phyloP scores from a whole-genome alignment of 805 yeast genomes.

The Candida maltosa region DNA sequence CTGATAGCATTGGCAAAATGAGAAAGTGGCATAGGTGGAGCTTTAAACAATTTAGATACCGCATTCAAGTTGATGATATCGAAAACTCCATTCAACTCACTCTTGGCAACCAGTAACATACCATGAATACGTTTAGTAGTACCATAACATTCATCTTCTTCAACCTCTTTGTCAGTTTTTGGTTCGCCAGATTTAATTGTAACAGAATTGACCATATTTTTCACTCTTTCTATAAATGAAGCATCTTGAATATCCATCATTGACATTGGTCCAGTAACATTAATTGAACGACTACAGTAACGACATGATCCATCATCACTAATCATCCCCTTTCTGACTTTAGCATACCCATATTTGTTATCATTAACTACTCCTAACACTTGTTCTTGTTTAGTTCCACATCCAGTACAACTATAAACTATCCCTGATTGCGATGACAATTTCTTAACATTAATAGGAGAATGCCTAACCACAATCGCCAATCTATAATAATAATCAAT shows the following conservation, averaged over 20 bases:
- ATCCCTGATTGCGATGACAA: constrained; percentile 74
- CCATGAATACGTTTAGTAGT: constrained; percentile 84
- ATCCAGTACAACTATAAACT: constrained; percentile 82
- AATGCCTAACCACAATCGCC: constrained; percentile 71
- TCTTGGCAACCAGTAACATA: constrained; percentile 80
- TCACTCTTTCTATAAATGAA: constrained; percentile 62
- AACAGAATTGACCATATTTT: constrained; percentile 25
- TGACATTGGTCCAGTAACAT: constrained; percentile 97
- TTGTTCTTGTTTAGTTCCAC: constrained; percentile 71
- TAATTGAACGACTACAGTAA: constrained; percentile 67
- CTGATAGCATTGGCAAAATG: constrained; percentile 76
- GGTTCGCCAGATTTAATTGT: constrained; percentile 40
- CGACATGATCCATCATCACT: constrained; percentile 55
- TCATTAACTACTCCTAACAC: constrained; percentile 60
- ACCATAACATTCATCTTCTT: constrained; percentile 41
- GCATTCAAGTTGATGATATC: constrained; percentile 83
- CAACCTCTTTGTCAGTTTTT: constrained; percentile 43
- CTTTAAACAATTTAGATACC: constrained; percentile 69
- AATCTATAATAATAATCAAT: constrained; percentile 92
- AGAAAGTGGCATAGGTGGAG: constrained; percentile 80
- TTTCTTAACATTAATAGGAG: constrained; percentile 80
- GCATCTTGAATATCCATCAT: constrained; percentile 62
- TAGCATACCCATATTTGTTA: constrained; percentile 54
- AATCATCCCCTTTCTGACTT: constrained; percentile 49
- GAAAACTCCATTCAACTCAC: constrained; percentile 58